phyloP scores from a whole-genome alignment of 257 asterid genomes.

The Penstemon davidsonii region DNA sequence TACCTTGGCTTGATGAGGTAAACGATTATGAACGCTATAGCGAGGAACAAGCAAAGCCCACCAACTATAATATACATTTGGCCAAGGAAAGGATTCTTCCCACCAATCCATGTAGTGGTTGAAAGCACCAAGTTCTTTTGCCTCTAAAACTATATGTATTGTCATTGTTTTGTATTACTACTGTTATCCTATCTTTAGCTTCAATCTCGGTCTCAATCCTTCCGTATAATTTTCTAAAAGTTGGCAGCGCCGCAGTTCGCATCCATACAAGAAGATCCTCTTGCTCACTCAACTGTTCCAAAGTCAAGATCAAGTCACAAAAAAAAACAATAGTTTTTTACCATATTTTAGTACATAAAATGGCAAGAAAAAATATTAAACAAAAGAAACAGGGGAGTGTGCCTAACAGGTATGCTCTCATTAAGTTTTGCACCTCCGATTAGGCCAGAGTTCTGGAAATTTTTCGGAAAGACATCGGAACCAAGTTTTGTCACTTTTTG shows the following conservation, averaged over 20 bases:
- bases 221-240: conserved; percentile 75
- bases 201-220: conserved; percentile 70
- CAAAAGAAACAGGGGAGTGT: neutral
- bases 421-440: conserved; percentile 74
- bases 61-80: conserved; percentile 63
- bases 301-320: neutral
- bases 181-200: conserved; percentile 52
- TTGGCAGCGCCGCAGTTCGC: conserved; percentile 85
- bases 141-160: conserved; percentile 75
- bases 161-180: conserved; percentile 70
- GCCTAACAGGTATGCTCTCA: conserved; percentile 66
- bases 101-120: conserved; percentile 90
- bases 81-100: conserved; percentile 71
- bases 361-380: neutral
- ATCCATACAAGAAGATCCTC: conserved; percentile 95
- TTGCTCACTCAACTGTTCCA: conserved; percentile 70
- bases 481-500: conserved; percentile 60
- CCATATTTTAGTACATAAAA: neutral
- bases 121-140: conserved; percentile 67
- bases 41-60: conserved; percentile 59
- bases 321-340: neutral
- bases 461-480: conserved; percentile 58
- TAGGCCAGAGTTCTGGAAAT: conserved; percentile 58
- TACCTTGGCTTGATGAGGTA: conserved; percentile 88
- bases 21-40: conserved; percentile 50